Conservation (phyloP, 1,139 yeast genomes). For the Scheffersomyces insectosa region DNA sequence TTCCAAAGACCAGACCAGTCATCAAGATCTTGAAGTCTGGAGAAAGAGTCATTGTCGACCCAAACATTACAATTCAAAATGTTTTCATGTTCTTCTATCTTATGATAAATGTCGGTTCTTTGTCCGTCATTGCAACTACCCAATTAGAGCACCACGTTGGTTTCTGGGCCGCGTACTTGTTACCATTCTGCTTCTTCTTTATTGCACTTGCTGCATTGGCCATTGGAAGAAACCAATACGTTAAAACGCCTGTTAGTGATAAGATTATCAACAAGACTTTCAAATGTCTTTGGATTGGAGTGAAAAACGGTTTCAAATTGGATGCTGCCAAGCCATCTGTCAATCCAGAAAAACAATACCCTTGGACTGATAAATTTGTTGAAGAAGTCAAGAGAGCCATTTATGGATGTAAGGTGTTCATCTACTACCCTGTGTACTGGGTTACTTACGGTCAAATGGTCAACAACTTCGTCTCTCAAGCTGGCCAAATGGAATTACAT, state of each 20-base stretch:
- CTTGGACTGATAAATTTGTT: conserved; percentile 20
- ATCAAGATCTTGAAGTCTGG: conserved; percentile 37
- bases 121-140: conserved; percentile 45
- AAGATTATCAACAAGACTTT: conserved; percentile 18
- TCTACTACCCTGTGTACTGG: conserved; percentile 22
- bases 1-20: conserved; percentile 34
- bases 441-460: conserved; percentile 21
- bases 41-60: conserved; percentile 41
- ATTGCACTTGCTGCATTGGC: conserved; percentile 15
- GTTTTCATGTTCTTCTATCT: conserved; percentile 45
- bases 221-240: conserved; percentile 18
- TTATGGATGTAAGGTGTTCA: conserved; percentile 21
- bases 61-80: conserved; percentile 42
- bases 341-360: conserved; percentile 13
- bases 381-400: conserved; percentile 18
- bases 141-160: conserved; percentile 38
- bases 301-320: conserved; percentile 17
- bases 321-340: conserved; percentile 18
- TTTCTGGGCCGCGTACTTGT: conserved; percentile 44
- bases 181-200: conserved; percentile 21
- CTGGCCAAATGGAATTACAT: conserved; percentile 23
- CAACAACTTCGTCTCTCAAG: conserved; percentile 22
- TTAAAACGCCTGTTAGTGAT: conserved; percentile 19
- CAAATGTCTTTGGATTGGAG: conserved; percentile 14
- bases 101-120: conserved; percentile 43